phyloP scores from a whole-genome alignment of 176 grass and related monocot genomes.

The Leersia perrieri region DNA sequence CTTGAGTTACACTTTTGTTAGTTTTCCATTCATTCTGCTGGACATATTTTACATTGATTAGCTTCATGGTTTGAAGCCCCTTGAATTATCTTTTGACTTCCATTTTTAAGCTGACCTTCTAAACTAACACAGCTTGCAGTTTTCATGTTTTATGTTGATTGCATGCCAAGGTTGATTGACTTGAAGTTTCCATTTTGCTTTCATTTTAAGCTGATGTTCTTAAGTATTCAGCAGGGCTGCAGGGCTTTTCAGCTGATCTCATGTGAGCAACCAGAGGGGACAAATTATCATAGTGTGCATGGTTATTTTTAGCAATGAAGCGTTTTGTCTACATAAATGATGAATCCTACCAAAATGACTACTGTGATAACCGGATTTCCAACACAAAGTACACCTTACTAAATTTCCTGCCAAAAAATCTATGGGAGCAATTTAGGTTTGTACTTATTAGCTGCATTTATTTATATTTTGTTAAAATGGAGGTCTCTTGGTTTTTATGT shows the following conservation, averaged over 20 bases:
- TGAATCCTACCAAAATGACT: constrained; percentile 72
- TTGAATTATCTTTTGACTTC: background rate
- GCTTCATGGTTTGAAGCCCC: background rate
- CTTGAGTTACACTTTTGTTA: background rate
- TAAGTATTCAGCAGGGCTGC: constrained; percentile 14
- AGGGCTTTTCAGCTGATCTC: constrained; percentile 22
- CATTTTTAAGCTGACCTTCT: background rate
- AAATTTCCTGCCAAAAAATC: constrained; percentile 94
- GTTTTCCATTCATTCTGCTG: background rate
- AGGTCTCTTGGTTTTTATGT: background rate
- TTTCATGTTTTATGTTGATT: background rate
- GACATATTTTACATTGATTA: background rate
- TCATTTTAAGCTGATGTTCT: constrained; percentile 1
- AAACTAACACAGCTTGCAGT: background rate
- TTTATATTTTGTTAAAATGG: background rate
- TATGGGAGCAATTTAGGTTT: constrained; percentile 96
- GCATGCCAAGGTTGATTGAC: constrained; percentile 36
- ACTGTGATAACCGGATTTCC: constrained; percentile 76
- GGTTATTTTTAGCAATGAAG: constrained; percentile 63
- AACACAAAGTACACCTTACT: constrained; percentile 88
- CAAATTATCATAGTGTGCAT: constrained; percentile 24
- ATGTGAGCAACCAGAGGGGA: constrained; percentile 17
- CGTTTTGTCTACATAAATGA: constrained; percentile 99
- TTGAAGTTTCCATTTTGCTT: background rate
- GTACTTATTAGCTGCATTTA: background rate